Conservation (phyloP, 2,329 filamentous ascomycete species). For the Aspergillus candidus region DNA sequence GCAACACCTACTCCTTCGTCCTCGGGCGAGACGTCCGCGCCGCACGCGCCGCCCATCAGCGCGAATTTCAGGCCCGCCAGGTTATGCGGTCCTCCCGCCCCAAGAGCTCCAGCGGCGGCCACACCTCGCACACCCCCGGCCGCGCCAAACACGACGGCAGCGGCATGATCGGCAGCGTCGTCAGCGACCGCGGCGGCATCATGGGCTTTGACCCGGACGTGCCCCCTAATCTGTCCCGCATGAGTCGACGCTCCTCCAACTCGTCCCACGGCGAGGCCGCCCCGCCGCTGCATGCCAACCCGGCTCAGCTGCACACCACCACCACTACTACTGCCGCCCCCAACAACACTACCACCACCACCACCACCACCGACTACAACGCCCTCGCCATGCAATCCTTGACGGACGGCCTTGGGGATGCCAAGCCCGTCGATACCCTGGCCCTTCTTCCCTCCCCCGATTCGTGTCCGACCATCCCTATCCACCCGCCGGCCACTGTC, state of each 20-base stretch:
- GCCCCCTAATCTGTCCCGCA: constrained; percentile 34
- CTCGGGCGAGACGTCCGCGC: constrained; percentile 57
- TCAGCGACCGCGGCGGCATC: constrained; percentile 52
- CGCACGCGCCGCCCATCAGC: constrained; percentile 41
- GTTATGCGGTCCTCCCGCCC: constrained; percentile 34
- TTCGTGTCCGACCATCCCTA: constrained; percentile 53
- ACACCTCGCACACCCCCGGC: constrained; percentile 40
- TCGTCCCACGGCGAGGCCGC: constrained; percentile 41
- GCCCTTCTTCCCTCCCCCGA: constrained; percentile 46
- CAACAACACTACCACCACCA: too few relatives aligned
- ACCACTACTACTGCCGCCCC: constrained; percentile 1
- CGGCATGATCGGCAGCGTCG: constrained; percentile 44
- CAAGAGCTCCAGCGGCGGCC: constrained; percentile 43
- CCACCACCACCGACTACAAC: constrained; percentile 38
- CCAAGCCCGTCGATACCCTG: constrained; percentile 42
- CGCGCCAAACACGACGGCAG: constrained; percentile 41
- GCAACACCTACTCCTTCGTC: constrained; percentile 57
- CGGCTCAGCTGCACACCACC: constrained; percentile 32
- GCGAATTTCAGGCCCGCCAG: constrained; percentile 39
- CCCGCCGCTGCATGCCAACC: constrained; percentile 31
- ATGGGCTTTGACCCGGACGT: constrained; percentile 44
- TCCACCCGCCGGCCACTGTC: constrained; percentile 49
- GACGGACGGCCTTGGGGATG: constrained; percentile 30
- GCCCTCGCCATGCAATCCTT: constrained; percentile 42
- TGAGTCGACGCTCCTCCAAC: constrained; percentile 46